These are phyloP conservation scores for Kodamaea laetipori DNA, from an alignment of 805 yeast species.

Conservation along the genomic window DNA sequence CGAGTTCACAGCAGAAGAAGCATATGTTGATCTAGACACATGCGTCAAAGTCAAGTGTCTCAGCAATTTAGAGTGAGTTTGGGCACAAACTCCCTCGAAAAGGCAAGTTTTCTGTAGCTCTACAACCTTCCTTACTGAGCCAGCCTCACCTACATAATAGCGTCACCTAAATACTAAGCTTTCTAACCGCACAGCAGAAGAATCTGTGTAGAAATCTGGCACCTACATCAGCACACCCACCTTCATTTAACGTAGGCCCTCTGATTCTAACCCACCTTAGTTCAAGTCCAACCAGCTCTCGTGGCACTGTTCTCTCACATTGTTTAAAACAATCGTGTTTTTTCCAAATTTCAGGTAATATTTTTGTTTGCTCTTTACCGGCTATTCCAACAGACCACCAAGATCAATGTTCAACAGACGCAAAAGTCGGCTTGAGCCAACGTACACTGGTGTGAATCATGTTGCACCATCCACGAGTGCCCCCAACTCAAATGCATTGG, in stretches of 20 bases:
- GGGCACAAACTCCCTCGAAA: too few species aligned
- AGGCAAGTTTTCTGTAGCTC: too few species aligned
- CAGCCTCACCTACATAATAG: too few species aligned
- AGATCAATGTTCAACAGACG: conserved; percentile 31
- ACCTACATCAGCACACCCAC: too few species aligned
- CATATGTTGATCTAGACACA: neutral
- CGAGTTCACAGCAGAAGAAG: too few species aligned
- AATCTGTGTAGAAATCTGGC: too few species aligned
- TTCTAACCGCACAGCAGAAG: too few species aligned
- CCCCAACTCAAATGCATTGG: conserved; percentile 43
- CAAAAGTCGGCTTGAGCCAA: conserved; percentile 33
- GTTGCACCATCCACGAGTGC: conserved; percentile 33
- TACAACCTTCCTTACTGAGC: too few species aligned
- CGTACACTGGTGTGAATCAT: conserved; percentile 48
- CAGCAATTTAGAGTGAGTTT: too few species aligned
- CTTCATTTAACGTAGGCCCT: too few species aligned
- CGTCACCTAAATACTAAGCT: too few species aligned
- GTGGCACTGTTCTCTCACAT: too few species aligned
- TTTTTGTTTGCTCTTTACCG: conserved; percentile 10
- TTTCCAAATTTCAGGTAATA: conserved; percentile 8
- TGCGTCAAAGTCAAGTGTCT: neutral
- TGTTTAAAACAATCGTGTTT: conserved; percentile 3
- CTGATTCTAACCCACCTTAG: neutral
- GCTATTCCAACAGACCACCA: conserved; percentile 1
- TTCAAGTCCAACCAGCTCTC: neutral